Evolutionary conservation across 2,329 filamentous ascomycete genomes (phyloP).

Genomic region (Plenodomus tracheiphilus): DNA sequence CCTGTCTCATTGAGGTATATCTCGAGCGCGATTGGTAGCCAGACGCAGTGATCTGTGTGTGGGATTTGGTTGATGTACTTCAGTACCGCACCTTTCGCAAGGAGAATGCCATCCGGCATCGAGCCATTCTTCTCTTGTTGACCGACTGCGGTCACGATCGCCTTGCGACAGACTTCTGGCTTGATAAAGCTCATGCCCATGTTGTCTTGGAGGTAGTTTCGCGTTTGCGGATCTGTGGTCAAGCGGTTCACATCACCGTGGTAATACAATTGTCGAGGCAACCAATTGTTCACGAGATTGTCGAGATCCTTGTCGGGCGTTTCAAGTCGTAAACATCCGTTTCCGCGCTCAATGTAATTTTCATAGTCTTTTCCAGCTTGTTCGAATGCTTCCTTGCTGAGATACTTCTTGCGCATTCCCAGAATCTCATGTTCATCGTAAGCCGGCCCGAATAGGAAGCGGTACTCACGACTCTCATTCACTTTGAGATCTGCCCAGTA

Average conservation of each 20-base stretch:
- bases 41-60: constrained; percentile 63
- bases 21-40: constrained; percentile 60
- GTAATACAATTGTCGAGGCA: constrained; percentile 61
- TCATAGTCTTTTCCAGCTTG: constrained; percentile 54
- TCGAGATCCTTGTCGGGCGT: constrained; percentile 60
- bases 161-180: constrained; percentile 53
- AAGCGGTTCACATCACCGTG: constrained; percentile 63
- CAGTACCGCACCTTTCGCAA: constrained; percentile 58
- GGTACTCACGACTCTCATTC: constrained; percentile 52
- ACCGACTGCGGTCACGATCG: constrained; percentile 55
- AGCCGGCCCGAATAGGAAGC: constrained; percentile 61
- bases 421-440: constrained; percentile 56
- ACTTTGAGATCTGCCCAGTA: constrained; percentile 51
- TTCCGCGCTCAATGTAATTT: constrained; percentile 55
- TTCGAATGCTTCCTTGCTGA: constrained; percentile 55
- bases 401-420: constrained; percentile 52
- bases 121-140: constrained; percentile 60
- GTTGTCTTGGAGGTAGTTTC: constrained; percentile 63
- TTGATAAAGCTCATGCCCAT: constrained; percentile 64
- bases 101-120: constrained; percentile 62
- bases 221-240: constrained; percentile 62
- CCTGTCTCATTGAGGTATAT: constrained; percentile 60
- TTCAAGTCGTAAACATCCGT: constrained; percentile 56
- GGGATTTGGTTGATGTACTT: constrained; percentile 66
- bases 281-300: constrained; percentile 64